Percentiles rank a stretch among this genome's conserved stretches.
Conservation (phyloP, 192 early-diverging fungal species). For the Dispira simplex region DNA sequence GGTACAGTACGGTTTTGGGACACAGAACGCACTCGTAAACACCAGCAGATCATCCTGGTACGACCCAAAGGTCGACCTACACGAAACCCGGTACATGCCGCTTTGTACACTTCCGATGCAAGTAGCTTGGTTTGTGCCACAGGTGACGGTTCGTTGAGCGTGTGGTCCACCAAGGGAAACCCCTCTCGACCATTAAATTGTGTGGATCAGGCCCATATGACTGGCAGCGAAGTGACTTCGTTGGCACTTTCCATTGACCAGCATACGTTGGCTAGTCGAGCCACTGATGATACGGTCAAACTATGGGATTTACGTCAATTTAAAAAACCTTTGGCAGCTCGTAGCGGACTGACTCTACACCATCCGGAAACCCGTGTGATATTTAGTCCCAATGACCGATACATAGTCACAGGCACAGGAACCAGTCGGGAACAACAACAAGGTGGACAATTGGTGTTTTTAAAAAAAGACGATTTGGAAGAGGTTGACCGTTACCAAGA, state of each 20-base stretch:
- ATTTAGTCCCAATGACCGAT: slow-evolving; percentile 66
- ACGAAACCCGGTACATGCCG: slow-evolving; percentile 49
- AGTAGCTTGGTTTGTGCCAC: slow-evolving; percentile 33
- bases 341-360: slow-evolving; percentile 35
- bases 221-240: slow-evolving; percentile 48
- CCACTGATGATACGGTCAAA: slow-evolving; percentile 78
- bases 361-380: slow-evolving; percentile 66
- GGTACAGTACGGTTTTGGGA: slow-evolving; percentile 71
- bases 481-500: slow-evolving; percentile 2
- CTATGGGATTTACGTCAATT: slow-evolving; percentile 84
- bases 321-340: slow-evolving; percentile 40
- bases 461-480: slow-evolving; percentile 13
- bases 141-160: slow-evolving; percentile 56
- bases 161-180: slow-evolving; percentile 56
- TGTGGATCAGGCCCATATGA: slow-evolving; percentile 52
- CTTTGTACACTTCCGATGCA: slow-evolving; percentile 53
- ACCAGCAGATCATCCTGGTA: slow-evolving; percentile 61
- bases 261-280: slow-evolving; percentile 52
- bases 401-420: slow-evolving; percentile 53
- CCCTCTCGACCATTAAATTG: slow-evolving; percentile 24
- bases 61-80: slow-evolving; percentile 57
- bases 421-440: neutral
- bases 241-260: slow-evolving; percentile 52
- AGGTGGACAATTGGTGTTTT: neutral
- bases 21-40: slow-evolving; percentile 45